Evolutionary conservation across 2,329 filamentous ascomycete genomes (phyloP), one percentile per base, ranked within the genome.

Genomic region (Capronia coronata): DNA sequence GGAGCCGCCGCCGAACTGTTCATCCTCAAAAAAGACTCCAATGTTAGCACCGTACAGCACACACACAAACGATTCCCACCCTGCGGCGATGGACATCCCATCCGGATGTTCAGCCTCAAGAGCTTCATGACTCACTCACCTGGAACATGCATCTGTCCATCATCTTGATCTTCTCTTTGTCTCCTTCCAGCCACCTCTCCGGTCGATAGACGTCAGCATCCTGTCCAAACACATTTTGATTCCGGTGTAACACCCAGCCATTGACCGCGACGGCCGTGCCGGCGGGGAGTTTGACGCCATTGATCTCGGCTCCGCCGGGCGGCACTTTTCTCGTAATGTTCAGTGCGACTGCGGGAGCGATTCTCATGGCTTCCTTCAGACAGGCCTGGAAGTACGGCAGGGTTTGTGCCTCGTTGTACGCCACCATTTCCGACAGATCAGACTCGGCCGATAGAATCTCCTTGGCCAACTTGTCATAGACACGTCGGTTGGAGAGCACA

Each of bases 71-170:
- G n/a, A n/a, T n/a, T n/a, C n/a, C n/a, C n/a, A n/a, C n/a, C n/a
- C n/a, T n/a, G n/a, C n/a, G n/a, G n/a, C n/a, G n/a, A n/a, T n/a
- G n/a, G n/a, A n/a, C n/a, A n/a, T n/a, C n/a, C n/a, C n/a, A n/a
- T n/a, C n/a, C n/a, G n/a, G n/a, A n/a, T n/a, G n/a, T n/a, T n/a
- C n/a, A n/a, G n/a, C n/a, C n/a, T n/a, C n/a, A n/a, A n/a, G n/a
- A n/a, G n/a, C n/a, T n/a, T n/a, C n/a, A n/a, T n/a, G 10, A 25
- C 14, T 23, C 23, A 46, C 54, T 61, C 62, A 77, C 75, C 69
- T 78, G 75, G 58, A 75, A 76, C 75, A 78, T 77, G 56, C 71
- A 76, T 47, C 75, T 61, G 59, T 78, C 75, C 75, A 78, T 78
- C 42, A 73, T 70, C 55, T 70, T 71, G 38, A 58, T 43, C 14